A percentile compares a stretch with the other conserved stretches of the same genome.
Conservation (phyloP, 805 yeast species). For the Candida fluviatilis region DNA sequence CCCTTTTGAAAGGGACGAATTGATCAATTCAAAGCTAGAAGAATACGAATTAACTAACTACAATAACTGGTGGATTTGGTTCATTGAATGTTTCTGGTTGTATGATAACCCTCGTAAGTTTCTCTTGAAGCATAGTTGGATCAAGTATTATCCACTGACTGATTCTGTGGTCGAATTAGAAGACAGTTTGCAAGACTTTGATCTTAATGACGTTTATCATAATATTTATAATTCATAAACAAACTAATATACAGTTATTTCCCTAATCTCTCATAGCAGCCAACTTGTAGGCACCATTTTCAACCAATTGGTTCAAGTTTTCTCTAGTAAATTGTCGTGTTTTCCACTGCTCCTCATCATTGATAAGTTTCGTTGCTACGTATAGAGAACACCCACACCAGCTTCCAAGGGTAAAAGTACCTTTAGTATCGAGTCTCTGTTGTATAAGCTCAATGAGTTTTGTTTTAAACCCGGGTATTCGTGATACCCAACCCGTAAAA, state of each 20-base stretch:
- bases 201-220: conserved; percentile 9
- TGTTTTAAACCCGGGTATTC: conserved; percentile 20
- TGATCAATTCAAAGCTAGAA: conserved; percentile 2
- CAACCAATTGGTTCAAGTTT: not conserved
- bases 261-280: conserved; percentile 1
- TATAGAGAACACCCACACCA: conserved; percentile 33
- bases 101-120: conserved; percentile 6
- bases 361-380: conserved; percentile 15
- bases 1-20: conserved; percentile 1
- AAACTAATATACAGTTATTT: no score
- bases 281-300: not conserved
- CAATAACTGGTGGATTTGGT: not conserved
- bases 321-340: conserved; percentile 17
- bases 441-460: conserved; percentile 13
- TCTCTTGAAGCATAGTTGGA: conserved; percentile 15
- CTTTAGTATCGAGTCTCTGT: conserved; percentile 4
- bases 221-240: conserved; percentile 6
- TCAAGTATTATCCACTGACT: conserved; percentile 5
- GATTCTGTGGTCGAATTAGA: not conserved
- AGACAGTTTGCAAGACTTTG: conserved; percentile 5
- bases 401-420: conserved; percentile 20
- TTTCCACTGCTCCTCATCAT: conserved; percentile 15
- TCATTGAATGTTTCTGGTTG: not conserved
- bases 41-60: not conserved
- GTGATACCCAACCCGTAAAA: conserved; percentile 20